These are phyloP conservation scores for Apiotrichum gracile DNA, from an alignment of 1,284 basidiomycete genomes.

Conservation along the genomic window DNA sequence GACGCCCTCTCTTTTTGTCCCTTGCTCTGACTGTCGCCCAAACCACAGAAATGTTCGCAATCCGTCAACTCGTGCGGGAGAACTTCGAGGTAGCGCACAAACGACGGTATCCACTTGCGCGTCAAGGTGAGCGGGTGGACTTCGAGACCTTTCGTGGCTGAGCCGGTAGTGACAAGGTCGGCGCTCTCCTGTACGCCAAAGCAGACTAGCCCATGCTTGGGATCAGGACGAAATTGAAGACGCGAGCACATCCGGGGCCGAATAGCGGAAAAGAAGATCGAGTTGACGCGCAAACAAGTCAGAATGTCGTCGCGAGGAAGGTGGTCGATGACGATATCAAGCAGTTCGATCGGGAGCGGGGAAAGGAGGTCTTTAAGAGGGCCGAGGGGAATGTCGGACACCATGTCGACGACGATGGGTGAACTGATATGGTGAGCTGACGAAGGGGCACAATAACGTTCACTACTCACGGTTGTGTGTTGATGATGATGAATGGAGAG, in stretches of 20 bases:
- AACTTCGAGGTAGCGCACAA: not conserved
- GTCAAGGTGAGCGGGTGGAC: not conserved
- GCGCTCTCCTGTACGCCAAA: not conserved
- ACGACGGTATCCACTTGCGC: not conserved
- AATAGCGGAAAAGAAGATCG: not conserved
- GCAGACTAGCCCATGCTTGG: not conserved
- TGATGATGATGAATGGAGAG: too few relatives aligned
- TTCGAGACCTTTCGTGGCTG: not conserved
- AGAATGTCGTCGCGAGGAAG: not conserved
- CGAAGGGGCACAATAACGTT: too few relatives aligned
- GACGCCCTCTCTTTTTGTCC: too few relatives aligned
- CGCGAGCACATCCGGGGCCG: not conserved
- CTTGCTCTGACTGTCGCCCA: too few relatives aligned
- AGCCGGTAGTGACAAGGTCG: not conserved
- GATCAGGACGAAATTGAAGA: too few relatives aligned
- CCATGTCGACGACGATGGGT: not conserved
- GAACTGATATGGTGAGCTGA: too few relatives aligned
- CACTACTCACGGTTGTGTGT: too few relatives aligned
- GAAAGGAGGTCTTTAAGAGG: not conserved
- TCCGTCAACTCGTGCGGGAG: not conserved
- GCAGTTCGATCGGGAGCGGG: slow-evolving; percentile 1
- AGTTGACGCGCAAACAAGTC: slow-evolving; percentile 2
- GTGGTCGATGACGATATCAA: slow-evolving; percentile 3
- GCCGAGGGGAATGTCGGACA: not conserved
- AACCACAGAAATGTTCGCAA: not conserved